Percentiles rank a stretch among this genome's conserved stretches.
These are phyloP conservation scores for Mycena polygramma DNA, from an alignment of 768 basidiomycete genomes.

Conservation along the genomic window DNA sequence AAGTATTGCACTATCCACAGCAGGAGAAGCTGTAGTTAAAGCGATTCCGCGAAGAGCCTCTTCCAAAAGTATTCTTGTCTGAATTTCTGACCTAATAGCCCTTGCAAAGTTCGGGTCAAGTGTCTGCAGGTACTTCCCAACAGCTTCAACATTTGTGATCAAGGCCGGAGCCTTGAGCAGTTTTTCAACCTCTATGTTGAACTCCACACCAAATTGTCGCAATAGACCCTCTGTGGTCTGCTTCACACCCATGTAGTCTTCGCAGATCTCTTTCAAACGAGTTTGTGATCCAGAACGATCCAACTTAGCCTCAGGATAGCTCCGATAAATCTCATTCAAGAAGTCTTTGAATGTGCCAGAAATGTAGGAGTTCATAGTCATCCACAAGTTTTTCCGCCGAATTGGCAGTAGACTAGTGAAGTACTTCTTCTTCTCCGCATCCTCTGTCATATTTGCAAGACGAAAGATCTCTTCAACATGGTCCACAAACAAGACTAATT, in stretches of 20 bases:
- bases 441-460: conserved; percentile 2
- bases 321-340: conserved; percentile 9
- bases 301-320: conserved; percentile 3
- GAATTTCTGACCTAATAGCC: no score
- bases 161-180: background rate
- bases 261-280: background rate
- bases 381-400: background rate
- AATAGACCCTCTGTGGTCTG: conserved; percentile 1
- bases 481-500: conserved; percentile 10
- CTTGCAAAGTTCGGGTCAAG: no score
- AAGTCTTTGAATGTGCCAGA: conserved; percentile 2
- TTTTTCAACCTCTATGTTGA: background rate
- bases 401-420: background rate
- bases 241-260: background rate
- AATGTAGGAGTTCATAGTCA: background rate
- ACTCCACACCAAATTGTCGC: conserved; percentile 5
- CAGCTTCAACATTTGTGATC: no score
- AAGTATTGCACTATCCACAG: no score
- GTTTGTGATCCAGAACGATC: background rate
- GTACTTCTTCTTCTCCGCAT: conserved; percentile 10
- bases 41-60: no score
- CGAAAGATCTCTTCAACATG: conserved; percentile 14
- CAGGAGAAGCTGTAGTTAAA: no score
- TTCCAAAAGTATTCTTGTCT: no score
- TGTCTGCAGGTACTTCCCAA: no score